These are phyloP conservation scores for Vitis hybrid DNA, from an alignment of 177 flowering plant genomes.

Conservation along the genomic window DNA sequence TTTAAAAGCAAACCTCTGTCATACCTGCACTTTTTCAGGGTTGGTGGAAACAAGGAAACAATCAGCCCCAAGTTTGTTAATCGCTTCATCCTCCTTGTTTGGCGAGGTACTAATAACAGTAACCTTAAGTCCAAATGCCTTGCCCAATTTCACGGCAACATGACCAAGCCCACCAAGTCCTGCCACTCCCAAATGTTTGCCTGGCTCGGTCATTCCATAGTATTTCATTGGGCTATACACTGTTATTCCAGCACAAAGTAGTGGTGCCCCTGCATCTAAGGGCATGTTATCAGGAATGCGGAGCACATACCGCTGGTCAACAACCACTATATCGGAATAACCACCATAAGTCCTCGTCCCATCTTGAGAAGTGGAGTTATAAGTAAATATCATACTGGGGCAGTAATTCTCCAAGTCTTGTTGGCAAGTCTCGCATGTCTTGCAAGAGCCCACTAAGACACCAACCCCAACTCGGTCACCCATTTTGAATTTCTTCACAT, in stretches of 20 bases:
- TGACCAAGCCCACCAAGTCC: constrained; percentile 52
- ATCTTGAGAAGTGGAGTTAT: constrained; percentile 23
- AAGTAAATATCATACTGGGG: constrained; percentile 21
- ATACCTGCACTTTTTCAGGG: constrained; percentile 33
- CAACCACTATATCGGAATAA: constrained; percentile 40
- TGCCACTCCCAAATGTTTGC: constrained; percentile 44
- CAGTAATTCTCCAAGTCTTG: constrained; percentile 41
- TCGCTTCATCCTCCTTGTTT: constrained; percentile 32
- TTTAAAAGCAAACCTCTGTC: no score
- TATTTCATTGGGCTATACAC: constrained; percentile 55
- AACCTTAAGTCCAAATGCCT: constrained; percentile 47
- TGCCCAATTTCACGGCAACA: constrained; percentile 38
- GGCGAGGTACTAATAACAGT: constrained; percentile 45
- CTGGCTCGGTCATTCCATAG: constrained; percentile 42
- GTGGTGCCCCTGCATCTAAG: constrained; percentile 39
- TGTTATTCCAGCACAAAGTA: constrained; percentile 48
- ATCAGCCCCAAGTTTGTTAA: constrained; percentile 38
- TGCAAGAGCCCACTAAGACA: constrained; percentile 31
- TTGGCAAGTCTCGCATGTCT: constrained; percentile 31
- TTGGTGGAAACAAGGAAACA: constrained; percentile 33
- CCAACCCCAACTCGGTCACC: constrained; percentile 42
- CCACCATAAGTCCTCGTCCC: constrained; percentile 42
- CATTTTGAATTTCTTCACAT: constrained; percentile 31
- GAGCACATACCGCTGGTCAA: constrained; percentile 37
- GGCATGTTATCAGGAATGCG: constrained; percentile 40